These are phyloP conservation scores for Euphorbia peplus DNA, from an alignment of 345 rosid species.

Conservation along the genomic window DNA sequence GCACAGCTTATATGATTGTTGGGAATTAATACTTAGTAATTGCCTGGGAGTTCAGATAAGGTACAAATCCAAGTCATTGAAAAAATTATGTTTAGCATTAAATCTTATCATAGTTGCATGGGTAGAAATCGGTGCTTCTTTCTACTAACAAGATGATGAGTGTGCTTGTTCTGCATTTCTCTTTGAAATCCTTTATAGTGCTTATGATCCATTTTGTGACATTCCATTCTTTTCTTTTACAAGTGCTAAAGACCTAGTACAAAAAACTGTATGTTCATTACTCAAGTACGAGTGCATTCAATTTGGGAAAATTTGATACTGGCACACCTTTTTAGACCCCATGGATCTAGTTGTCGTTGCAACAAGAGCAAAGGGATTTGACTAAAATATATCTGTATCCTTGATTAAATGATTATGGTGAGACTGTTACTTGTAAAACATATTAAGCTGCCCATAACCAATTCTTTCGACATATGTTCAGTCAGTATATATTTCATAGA, in stretches of 20 bases:
- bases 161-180: background rate
- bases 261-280: background rate
- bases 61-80: conserved; percentile 10
- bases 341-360: background rate
- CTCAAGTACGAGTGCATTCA: background rate
- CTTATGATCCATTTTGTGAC: background rate
- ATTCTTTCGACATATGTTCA: background rate
- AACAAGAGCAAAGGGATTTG: background rate
- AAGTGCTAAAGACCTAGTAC: background rate
- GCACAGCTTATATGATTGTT: conserved; percentile 44
- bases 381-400: background rate
- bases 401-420: background rate
- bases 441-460: background rate
- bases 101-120: conserved; percentile 5
- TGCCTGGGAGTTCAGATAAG: conserved; percentile 21
- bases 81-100: background rate
- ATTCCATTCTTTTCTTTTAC: background rate
- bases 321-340: background rate
- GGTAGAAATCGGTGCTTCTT: background rate
- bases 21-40: conserved; percentile 7
- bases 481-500: background rate
- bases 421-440: background rate
- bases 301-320: background rate
- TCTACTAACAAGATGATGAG: background rate
- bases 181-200: background rate